Evolutionary conservation across 352 stramenopile species (phyloP), one percentile per base, ranked within the genome.

Genomic region (Pythium folliculosum): DNA sequence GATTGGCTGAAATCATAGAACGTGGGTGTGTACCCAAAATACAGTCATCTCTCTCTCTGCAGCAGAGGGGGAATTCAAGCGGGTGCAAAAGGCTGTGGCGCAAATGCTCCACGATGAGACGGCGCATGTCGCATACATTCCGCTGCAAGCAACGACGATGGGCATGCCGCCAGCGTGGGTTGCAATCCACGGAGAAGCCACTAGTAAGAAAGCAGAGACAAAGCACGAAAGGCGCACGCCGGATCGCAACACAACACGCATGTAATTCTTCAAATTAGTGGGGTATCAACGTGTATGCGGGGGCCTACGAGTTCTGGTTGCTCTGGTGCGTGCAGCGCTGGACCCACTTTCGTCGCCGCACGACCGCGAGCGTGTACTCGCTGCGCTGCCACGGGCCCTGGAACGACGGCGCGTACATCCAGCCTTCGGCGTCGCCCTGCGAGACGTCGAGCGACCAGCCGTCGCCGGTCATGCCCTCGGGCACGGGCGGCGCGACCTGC

Each of bases 361-460:
- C 86, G 71, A 87, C 89, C 10, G 83, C 83, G 70, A 91, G 77
- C 75, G 84, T 86, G 69, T 89, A 90, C 22, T 74, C 65, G 50
- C 81, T 73, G 58, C 88, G 89, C 70, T 94, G 85, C 88, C 88
- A 95, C 27, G 86, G 85, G 0, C 88, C 86, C 1, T 77, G 74
- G 72, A 94, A 94, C 22, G 78, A 82, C 53, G 78, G 75, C 43
- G 88, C 88, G 67, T 95, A 95, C 72, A 92, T 86, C 88, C 88
- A 95, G 19, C 88, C 88, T 59, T 91, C 84, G 67, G 87, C 84
- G 58, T 94, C 88, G 63, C 88, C 88, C 63, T 91, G 82, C 5
- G 81, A 82, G 2, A 91, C 77, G 45, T 94, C 84, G 21, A 91
- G 73, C 16, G 81, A 88, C 88, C 88, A 95, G 10, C 83, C 88